Evolutionary conservation across 495 filamentous ascomycete genomes (phyloP).

Genomic region (Coniosporium apollinis): DNA sequence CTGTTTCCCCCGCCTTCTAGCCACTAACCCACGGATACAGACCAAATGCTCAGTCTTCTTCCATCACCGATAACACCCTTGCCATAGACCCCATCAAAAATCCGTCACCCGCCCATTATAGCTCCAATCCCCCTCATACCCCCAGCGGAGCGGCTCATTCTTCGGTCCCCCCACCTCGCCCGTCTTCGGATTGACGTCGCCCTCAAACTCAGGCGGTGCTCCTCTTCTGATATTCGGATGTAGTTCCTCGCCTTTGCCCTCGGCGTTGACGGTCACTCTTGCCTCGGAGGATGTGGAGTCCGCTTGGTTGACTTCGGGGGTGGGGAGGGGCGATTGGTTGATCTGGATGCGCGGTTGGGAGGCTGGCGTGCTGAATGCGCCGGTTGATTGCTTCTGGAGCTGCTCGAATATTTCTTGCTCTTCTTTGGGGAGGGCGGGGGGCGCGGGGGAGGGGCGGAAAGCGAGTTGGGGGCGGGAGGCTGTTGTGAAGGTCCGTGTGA

Average conservation of each 20-base stretch:
- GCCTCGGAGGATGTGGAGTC: constrained; percentile 14
- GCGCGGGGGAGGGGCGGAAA: constrained; percentile 41
- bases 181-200: constrained; percentile 81
- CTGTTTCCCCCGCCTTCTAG: too few species aligned
- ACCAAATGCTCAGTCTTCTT: too few species aligned
- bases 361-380: constrained; percentile 52
- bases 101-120: constrained; percentile 93
- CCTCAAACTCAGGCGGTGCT: constrained; percentile 81
- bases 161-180: constrained; percentile 96
- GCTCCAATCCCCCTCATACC: constrained; percentile 69
- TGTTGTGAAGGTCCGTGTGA: constrained; percentile 15
- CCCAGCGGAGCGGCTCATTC: constrained; percentile 92
- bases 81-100: constrained; percentile 61
- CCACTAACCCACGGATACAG: too few species aligned
- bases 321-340: constrained; percentile 19
- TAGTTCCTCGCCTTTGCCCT: constrained; percentile 39
- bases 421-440: constrained; percentile 67
- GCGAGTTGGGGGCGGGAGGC: constrained; percentile 9
- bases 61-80: too few species aligned
- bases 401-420: constrained; percentile 88
- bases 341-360: constrained; percentile 9
- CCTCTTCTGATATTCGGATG: constrained; percentile 58
- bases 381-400: constrained; percentile 55
- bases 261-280: constrained; percentile 29
- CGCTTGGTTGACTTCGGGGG: constrained; percentile 2